A percentile compares a stretch with the other conserved stretches of the same genome.
phyloP scores from a whole-genome alignment of 2,329 filamentous ascomycete species.

The Penicillium sp. region DNA sequence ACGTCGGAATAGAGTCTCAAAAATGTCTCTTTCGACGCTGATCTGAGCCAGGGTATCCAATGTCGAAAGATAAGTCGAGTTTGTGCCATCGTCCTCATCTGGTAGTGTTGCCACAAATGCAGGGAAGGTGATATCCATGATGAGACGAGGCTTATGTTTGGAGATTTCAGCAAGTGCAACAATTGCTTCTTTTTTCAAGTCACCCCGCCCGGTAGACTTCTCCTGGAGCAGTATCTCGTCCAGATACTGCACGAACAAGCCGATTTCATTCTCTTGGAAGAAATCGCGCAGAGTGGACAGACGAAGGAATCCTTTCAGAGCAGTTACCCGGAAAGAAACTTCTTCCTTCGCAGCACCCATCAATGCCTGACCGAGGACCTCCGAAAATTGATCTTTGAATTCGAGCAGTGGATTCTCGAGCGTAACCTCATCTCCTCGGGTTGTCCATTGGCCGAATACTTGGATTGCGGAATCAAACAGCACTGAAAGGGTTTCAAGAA shows the following conservation, averaged over 20 bases:
- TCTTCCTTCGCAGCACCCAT: conserved; percentile 56
- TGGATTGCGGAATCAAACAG: conserved; percentile 60
- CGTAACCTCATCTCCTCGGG: conserved; percentile 38
- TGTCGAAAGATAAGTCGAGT: conserved; percentile 54
- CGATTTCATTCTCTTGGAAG: conserved; percentile 55
- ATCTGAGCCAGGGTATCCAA: conserved; percentile 67
- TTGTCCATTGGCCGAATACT: conserved; percentile 59
- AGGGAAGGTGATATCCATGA: conserved; percentile 66
- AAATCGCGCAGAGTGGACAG: conserved; percentile 50
- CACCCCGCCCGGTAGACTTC: conserved; percentile 56
- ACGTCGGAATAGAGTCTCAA: conserved; percentile 63
- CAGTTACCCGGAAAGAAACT: conserved; percentile 51
- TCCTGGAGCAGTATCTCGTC: conserved; percentile 63
- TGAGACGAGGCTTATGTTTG: conserved; percentile 61
- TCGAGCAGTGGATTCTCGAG: conserved; percentile 47
- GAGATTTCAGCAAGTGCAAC: conserved; percentile 62
- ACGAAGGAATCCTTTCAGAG: conserved; percentile 49
- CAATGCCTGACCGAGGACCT: conserved; percentile 57
- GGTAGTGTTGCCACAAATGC: conserved; percentile 66
- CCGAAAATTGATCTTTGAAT: conserved; percentile 54
- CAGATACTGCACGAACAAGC: conserved; percentile 58
- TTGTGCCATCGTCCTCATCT: conserved; percentile 53
- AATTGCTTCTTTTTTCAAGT: conserved; percentile 61
- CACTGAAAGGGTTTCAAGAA: conserved; percentile 62
- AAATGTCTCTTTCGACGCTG: conserved; percentile 62